phyloP scores from a whole-genome alignment of 495 filamentous ascomycete genomes.

The Geopyxis carbonaria region DNA sequence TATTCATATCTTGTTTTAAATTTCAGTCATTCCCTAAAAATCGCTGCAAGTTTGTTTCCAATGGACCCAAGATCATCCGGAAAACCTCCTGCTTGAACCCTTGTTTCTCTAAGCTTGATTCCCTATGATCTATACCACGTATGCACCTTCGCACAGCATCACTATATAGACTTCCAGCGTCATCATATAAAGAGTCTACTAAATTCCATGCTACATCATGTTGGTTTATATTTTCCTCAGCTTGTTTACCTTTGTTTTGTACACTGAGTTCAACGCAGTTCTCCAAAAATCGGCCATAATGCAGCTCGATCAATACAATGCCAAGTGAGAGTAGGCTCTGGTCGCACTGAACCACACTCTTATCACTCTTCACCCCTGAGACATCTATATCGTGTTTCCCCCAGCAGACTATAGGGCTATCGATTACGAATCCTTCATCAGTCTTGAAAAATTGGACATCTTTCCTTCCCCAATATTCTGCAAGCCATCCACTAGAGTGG shows the following conservation, averaged over 20 bases:
- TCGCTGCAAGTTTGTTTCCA: slow-evolving; percentile 16
- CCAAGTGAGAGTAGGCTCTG: slow-evolving; percentile 24
- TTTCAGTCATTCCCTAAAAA: too few relatives aligned
- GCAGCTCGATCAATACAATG: slow-evolving; percentile 26
- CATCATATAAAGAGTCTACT: slow-evolving; percentile 12
- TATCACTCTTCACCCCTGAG: background rate
- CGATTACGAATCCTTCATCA: too few relatives aligned
- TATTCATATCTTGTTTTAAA: too few relatives aligned
- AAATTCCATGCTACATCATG: too few relatives aligned
- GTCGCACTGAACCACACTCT: slow-evolving; percentile 10
- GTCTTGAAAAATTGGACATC: slow-evolving; percentile 23
- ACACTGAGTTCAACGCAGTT: too few relatives aligned
- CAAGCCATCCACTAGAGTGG: slow-evolving; percentile 22
- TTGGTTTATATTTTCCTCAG: too few relatives aligned
- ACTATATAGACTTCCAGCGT: slow-evolving; percentile 24
- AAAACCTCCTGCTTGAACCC: slow-evolving; percentile 24
- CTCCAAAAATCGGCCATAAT: slow-evolving; percentile 15
- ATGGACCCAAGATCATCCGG: slow-evolving; percentile 17
- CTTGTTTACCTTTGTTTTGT: too few relatives aligned
- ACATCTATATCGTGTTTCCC: too few relatives aligned
- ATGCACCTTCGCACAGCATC: slow-evolving; percentile 27
- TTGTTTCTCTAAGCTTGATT: slow-evolving; percentile 14
- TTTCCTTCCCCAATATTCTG: slow-evolving; percentile 14
- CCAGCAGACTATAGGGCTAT: too few relatives aligned
- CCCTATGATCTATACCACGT: slow-evolving; percentile 18